Conservation (phyloP, 495 filamentous ascomycete species). For the Xylaria nigripes region DNA sequence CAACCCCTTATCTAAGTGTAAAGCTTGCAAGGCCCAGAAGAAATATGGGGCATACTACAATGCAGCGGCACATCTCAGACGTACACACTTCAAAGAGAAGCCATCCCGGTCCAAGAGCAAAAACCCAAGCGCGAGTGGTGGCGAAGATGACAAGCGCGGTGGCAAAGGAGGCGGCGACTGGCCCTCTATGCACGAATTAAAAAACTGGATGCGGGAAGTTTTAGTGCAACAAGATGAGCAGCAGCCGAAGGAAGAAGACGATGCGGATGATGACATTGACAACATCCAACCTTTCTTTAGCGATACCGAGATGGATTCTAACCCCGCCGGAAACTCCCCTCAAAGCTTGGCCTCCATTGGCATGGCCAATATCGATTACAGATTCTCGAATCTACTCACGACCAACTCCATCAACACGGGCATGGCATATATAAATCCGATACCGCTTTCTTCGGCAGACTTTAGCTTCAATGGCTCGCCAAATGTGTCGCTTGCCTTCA, state of each 20-base stretch:
- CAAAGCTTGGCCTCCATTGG: conserved; percentile 21
- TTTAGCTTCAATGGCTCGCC: conserved; percentile 27
- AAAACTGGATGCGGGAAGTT: conserved; percentile 74
- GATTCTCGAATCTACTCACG: conserved; percentile 15
- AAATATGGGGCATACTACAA: conserved; percentile 92
- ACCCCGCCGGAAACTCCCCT: conserved; percentile 6
- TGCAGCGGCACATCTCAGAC: conserved; percentile 81
- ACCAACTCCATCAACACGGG: conserved; percentile 21
- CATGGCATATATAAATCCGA: conserved; percentile 18
- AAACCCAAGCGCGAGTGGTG: conserved; percentile 25
- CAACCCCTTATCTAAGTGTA: conserved; percentile 72
- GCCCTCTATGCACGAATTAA: conserved; percentile 72
- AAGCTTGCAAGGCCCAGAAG: conserved; percentile 70
- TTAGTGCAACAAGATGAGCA: conserved; percentile 33
- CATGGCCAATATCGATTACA: conserved; percentile 24
- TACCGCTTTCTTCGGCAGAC: conserved; percentile 35
- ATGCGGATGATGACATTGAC: conserved; percentile 26
- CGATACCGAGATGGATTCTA: conserved; percentile 18
- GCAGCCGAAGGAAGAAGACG: conserved; percentile 23
- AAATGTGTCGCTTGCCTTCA: conserved; percentile 19
- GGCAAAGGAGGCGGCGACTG: conserved; percentile 79
- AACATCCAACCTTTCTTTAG: background rate
- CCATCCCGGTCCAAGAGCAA: conserved; percentile 34
- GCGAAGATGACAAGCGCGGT: conserved; percentile 53
- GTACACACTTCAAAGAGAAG: conserved; percentile 68